Percentiles rank a stretch among this genome's conserved stretches.
Conservation (phyloP, 805 yeast genomes). For the Komagataella phaffii region DNA sequence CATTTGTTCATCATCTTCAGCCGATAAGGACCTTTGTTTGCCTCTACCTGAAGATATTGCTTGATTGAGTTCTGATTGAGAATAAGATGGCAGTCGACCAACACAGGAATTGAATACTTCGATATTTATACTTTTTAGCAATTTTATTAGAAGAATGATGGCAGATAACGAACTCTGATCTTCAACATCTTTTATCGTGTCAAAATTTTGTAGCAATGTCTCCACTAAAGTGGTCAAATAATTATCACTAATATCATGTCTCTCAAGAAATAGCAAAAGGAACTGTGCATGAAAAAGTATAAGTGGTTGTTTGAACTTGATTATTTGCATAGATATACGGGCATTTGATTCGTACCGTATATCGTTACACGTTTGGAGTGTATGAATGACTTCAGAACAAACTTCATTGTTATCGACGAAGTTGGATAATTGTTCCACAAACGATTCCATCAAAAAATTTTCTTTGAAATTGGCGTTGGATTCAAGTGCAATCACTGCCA, state of each 20-base stretch:
- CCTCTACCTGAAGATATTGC: not conserved
- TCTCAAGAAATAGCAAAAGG: conserved; percentile 3
- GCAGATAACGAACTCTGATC: not conserved
- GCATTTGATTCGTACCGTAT: conserved; percentile 14
- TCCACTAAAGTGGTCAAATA: conserved; percentile 11
- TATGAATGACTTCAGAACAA: conserved; percentile 10
- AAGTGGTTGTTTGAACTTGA: conserved; percentile 12
- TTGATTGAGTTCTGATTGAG: not conserved
- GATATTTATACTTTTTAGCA: not conserved
- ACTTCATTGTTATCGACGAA: conserved; percentile 11
- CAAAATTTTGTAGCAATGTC: conserved; percentile 11
- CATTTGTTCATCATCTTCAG: not conserved
- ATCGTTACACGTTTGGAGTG: conserved; percentile 11
- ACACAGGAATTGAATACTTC: not conserved
- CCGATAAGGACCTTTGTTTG: not conserved
- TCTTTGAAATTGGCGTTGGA: conserved; percentile 11
- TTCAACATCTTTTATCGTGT: conserved; percentile 2
- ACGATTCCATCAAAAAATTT: conserved; percentile 13
- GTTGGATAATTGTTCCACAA: conserved; percentile 4
- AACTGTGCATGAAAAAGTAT: conserved; percentile 9
- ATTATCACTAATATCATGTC: conserved; percentile 7
- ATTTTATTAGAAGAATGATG: not conserved
- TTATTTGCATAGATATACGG: conserved; percentile 16
- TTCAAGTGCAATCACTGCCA: conserved; percentile 4
- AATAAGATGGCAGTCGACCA: not conserved